A percentile compares a stretch with the other conserved stretches of the same genome.
phyloP scores from a whole-genome alignment of 2,329 filamentous ascomycete genomes.

The Aspergillus intermedius region DNA sequence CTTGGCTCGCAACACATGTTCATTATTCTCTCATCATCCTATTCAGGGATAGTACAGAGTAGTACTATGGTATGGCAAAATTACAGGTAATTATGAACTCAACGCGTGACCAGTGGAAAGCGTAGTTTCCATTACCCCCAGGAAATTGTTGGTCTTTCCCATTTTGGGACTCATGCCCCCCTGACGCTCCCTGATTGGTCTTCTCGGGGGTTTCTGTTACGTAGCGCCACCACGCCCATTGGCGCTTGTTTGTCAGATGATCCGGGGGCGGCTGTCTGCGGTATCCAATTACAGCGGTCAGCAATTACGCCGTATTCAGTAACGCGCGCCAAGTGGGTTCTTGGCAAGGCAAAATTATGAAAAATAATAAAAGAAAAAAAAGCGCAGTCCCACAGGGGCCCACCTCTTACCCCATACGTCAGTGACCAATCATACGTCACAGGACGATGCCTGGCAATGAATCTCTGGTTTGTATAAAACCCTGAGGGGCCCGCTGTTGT shows the following conservation, averaged over 20 bases:
- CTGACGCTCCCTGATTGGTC: conserved; percentile 24
- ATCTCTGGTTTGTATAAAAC: neutral
- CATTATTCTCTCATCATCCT: too few species aligned
- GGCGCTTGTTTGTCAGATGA: conserved; percentile 28
- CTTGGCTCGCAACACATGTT: too few species aligned
- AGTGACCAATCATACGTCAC: neutral
- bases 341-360: conserved; percentile 2
- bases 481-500: neutral
- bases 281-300: conserved; percentile 6
- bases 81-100: neutral
- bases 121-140: conserved; percentile 21
- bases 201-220: conserved; percentile 30
- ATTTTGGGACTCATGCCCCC: conserved; percentile 7
- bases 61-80: neutral
- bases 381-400: neutral
- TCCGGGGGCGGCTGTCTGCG: conserved; percentile 5
- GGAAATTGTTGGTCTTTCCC: conserved; percentile 17
- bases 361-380: conserved; percentile 8
- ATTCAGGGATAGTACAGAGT: neutral
- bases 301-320: neutral
- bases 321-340: neutral
- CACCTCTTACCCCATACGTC: neutral
- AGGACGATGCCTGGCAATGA: neutral
- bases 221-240: conserved; percentile 20
- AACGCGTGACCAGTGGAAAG: conserved; percentile 12